Conservation (phyloP, 139 green algal species). For the Volvox africanus region DNA sequence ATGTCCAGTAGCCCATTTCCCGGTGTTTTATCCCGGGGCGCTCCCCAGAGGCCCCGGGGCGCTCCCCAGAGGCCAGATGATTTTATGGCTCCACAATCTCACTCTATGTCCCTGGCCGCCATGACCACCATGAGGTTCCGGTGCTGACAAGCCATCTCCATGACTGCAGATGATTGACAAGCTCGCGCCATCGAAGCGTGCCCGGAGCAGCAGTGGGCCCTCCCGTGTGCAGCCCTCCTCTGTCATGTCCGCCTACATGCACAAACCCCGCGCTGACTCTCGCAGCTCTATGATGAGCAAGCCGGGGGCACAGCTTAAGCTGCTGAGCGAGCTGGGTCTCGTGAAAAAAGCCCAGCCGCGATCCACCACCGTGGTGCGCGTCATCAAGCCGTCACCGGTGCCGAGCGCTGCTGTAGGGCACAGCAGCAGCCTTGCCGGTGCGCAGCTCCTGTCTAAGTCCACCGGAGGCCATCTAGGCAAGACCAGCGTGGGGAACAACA, state of each 20-base stretch:
- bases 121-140: too few relatives aligned
- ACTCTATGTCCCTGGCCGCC: too few relatives aligned
- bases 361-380: not conserved
- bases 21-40: too few relatives aligned
- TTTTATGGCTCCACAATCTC: too few relatives aligned
- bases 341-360: not conserved
- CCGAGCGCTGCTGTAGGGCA: not conserved
- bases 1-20: too few relatives aligned
- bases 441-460: not conserved
- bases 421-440: slow-evolving; percentile 39
- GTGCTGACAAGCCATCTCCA: not conserved
- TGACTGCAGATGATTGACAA: slow-evolving; percentile 42
- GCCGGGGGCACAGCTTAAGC: slow-evolving; percentile 31
- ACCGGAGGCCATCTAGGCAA: slow-evolving; percentile 9
- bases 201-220: not conserved
- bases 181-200: slow-evolving; percentile 4
- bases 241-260: not conserved
- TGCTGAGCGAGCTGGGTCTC: slow-evolving; percentile 41
- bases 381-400: not conserved
- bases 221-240: not conserved
- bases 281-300: not conserved
- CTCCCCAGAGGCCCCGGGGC: too few relatives aligned
- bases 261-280: slow-evolving; percentile 19
- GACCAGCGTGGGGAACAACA: not conserved
- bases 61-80: too few relatives aligned